These are phyloP conservation scores for Saccharomycopsis fodiens DNA, from an alignment of 805 yeast species.

Conservation along the genomic window DNA sequence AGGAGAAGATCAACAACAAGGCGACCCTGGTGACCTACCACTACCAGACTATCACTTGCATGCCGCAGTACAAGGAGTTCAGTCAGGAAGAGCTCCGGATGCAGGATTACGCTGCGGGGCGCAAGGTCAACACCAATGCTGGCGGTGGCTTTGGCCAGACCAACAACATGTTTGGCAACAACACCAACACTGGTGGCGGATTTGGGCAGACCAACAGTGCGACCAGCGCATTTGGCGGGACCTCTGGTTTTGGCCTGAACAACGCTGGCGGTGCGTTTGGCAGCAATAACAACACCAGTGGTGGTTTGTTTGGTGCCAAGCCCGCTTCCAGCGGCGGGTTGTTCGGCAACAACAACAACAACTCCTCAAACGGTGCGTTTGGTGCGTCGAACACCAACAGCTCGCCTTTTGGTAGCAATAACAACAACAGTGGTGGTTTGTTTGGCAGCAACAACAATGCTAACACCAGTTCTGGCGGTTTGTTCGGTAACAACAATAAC, in stretches of 20 bases:
- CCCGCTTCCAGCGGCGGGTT: slow-evolving; percentile 15
- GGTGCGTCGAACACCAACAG: slow-evolving; percentile 16
- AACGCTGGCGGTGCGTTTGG: slow-evolving; percentile 23
- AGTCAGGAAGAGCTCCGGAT: slow-evolving; percentile 84
- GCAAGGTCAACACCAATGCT: slow-evolving; percentile 32
- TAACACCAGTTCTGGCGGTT: slow-evolving; percentile 26
- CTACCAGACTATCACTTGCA: slow-evolving; percentile 70
- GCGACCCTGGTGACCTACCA: too few species aligned
- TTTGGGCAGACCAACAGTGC: slow-evolving; percentile 19
- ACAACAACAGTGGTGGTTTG: slow-evolving; percentile 23
- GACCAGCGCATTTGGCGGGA: slow-evolving; percentile 36
- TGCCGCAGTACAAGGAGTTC: slow-evolving; percentile 83
- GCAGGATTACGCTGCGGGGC: slow-evolving; percentile 75
- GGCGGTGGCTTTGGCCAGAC: slow-evolving; percentile 22
- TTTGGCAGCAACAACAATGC: slow-evolving; percentile 31
- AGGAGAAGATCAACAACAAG: slow-evolving; percentile 43
- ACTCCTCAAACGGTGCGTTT: slow-evolving; percentile 10
- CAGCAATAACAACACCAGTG: slow-evolving; percentile 12
- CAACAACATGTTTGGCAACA: slow-evolving; percentile 24
- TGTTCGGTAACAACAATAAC: slow-evolving; percentile 31
- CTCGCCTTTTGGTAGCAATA: slow-evolving; percentile 20
- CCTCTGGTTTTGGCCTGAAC: slow-evolving; percentile 20
- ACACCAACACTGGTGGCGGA: slow-evolving; percentile 11
- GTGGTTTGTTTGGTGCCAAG: slow-evolving; percentile 26
- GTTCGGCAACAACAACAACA: slow-evolving; percentile 7